Evolutionary conservation across 2,329 filamentous ascomycete genomes (phyloP), one percentile per base, ranked within the genome.

Genomic region (Ceratocystis variospora): DNA sequence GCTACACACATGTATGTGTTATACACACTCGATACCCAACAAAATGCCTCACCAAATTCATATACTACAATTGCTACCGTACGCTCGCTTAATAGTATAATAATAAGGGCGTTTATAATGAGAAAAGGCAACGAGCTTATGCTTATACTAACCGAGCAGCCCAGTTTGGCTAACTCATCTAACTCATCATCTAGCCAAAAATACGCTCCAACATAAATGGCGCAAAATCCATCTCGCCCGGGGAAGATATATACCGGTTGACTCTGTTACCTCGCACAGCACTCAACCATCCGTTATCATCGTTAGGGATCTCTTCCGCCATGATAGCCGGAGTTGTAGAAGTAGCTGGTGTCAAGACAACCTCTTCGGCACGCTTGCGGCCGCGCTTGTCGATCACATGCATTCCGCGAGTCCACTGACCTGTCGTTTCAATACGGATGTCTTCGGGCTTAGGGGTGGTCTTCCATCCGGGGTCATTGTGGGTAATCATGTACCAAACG

Each of bases 321-420:
- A 73, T 73, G 22, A 77, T 67, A 71, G 79, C 70, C 48, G 76
- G 71, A 66, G 76, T 73, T 66, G 76, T 75, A 41, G 76, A 76
- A 55, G 76, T 69, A 2, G 77, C 76, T 65, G 79, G 73, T 70
- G 77, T 72, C 61, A 75, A 72, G 37, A 77, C 72, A 57, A 75
- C 74, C 10, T 74, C 71, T 68, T 79, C 78, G 10, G 76, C 80
- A 5, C 79, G 79, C 72, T 84, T 83, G 69, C 77, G 79, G 65
- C 84, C 76, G 57, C 94, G 82, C 45, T 85, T 81, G 78, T 99
- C 94, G 50, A 91, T 79, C 41, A 97, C 81, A 72, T 91, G 92
- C 86, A 94, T 92, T 1, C 94, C 93, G 66, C 90, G 81, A 59
- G 92, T 96, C 94, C 94, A 99, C 78, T 97, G 94, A 1, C 93